These are phyloP conservation scores for Sarocladium kiliense DNA, from an alignment of 2,329 filamentous ascomycete genomes.

Conservation along the genomic window DNA sequence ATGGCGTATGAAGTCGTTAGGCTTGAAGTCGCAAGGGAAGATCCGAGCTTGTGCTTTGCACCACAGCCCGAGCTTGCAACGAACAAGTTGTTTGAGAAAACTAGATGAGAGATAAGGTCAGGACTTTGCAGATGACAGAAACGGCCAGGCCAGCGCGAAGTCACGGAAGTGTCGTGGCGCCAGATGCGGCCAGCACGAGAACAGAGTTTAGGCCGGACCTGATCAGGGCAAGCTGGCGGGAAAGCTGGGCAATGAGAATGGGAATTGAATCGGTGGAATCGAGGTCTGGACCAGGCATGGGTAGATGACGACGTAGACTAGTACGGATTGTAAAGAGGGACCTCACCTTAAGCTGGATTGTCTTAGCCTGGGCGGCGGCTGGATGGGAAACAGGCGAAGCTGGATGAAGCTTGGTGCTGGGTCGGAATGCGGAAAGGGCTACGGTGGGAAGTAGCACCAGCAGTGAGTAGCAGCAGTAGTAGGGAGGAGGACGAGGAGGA, in stretches of 20 bases:
- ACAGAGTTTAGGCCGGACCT: conserved; percentile 7
- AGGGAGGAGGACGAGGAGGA: not conserved
- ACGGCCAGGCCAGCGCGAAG: not conserved
- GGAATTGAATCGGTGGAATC: not conserved
- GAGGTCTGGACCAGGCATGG: conserved; percentile 1
- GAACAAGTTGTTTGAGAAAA: not conserved
- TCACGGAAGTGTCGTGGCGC: not conserved
- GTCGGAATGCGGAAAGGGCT: not conserved
- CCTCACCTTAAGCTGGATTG: not conserved
- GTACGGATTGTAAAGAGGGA: not conserved
- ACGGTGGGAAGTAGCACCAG: not conserved
- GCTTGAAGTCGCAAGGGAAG: not conserved
- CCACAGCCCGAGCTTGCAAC: not conserved
- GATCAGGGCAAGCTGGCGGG: conserved; percentile 5
- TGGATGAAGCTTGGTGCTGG: conserved; percentile 2
- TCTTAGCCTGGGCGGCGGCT: not conserved
- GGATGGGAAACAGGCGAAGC: not conserved
- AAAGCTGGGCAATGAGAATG: conserved; percentile 4
- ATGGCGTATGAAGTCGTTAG: not conserved
- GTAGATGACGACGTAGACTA: not conserved
- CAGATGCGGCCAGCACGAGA: not conserved
- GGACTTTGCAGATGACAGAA: not conserved
- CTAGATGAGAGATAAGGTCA: not conserved
- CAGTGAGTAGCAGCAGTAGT: not conserved
- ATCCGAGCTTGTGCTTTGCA: not conserved